These are phyloP conservation scores for Boletus vermiculosoides DNA, from an alignment of 768 basidiomycete species.

Conservation along the genomic window DNA sequence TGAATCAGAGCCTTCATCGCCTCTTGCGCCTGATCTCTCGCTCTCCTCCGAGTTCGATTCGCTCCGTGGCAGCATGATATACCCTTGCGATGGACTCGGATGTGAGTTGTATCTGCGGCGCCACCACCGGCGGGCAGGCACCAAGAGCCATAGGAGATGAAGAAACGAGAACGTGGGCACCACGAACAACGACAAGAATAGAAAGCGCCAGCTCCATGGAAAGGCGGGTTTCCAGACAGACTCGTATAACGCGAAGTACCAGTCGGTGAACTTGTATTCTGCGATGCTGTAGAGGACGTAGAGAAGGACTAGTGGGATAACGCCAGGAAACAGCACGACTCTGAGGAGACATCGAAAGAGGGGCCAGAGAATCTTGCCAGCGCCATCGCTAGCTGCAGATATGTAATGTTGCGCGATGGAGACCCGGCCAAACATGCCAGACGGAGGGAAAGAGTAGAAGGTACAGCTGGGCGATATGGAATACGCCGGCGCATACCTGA, in stretches of 20 bases:
- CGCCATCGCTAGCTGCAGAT: not conserved
- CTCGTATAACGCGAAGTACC: conserved; percentile 4
- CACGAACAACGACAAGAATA: conserved; percentile 13
- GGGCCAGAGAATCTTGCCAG: not conserved
- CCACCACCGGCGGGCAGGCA: not conserved
- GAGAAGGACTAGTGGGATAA: not conserved
- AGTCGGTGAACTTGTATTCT: conserved; percentile 7
- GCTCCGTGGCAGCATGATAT: conserved; percentile 9
- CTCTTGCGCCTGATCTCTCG: not conserved
- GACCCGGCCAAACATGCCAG: conserved; percentile 1
- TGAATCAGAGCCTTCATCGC: not conserved
- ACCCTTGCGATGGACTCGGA: not conserved
- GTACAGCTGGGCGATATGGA: not conserved
- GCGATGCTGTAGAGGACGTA: conserved; percentile 6
- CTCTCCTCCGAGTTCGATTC: conserved; percentile 10
- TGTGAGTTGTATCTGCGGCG: not conserved
- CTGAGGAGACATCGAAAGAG: conserved; percentile 1
- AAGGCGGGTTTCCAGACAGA: conserved; percentile 20
- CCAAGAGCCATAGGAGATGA: conserved; percentile 8
- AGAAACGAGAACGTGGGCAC: conserved; percentile 12
- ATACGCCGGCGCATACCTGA: not conserved
- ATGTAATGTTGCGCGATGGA: not conserved
- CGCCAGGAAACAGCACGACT: not conserved
- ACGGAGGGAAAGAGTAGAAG: not conserved
- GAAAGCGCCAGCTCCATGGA: conserved; percentile 19